Evolutionary conservation across 163 green algal genomes (phyloP).

Genomic region (Prototheca cutis): DNA sequence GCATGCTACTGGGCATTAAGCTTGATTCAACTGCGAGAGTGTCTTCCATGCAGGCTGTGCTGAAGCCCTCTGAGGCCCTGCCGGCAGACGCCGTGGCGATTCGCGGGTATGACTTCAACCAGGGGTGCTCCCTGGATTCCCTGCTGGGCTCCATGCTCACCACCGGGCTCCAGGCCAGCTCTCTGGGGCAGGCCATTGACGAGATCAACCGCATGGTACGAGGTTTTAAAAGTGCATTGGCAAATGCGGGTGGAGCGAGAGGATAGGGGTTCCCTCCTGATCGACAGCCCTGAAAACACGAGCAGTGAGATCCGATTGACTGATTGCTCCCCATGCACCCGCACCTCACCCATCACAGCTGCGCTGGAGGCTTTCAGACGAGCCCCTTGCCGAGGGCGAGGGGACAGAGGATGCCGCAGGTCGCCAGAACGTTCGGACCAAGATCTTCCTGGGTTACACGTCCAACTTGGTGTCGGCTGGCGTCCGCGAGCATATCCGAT

Average conservation of each 20-base stretch:
- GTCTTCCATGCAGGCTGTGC: conserved; percentile 27
- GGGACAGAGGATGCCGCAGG: not conserved
- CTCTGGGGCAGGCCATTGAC: conserved; percentile 72
- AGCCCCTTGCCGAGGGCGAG: conserved; percentile 21
- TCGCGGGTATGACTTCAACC: conserved; percentile 75
- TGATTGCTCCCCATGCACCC: not conserved
- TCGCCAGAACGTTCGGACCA: conserved; percentile 25
- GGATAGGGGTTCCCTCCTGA: no score
- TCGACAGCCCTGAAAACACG: no score
- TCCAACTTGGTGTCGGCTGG: conserved; percentile 71
- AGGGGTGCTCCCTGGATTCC: conserved; percentile 52
- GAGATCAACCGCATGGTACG: conserved; percentile 94
- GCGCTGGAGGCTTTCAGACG: conserved; percentile 70
- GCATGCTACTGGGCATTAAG: no score
- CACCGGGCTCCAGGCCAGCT: conserved; percentile 87
- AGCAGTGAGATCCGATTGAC: no score
- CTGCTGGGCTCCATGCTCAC: conserved; percentile 75
- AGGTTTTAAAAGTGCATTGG: not conserved
- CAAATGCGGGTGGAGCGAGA: no score
- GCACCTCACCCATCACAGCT: conserved; percentile 24
- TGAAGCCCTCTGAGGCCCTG: conserved; percentile 23
- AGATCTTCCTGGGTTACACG: conserved; percentile 97
- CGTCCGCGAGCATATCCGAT: conserved; percentile 68
- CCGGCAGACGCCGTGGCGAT: conserved; percentile 23
- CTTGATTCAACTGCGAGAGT: no score